phyloP scores from a whole-genome alignment of 2,329 filamentous ascomycete genomes.

The Xylariaceae sp. region DNA sequence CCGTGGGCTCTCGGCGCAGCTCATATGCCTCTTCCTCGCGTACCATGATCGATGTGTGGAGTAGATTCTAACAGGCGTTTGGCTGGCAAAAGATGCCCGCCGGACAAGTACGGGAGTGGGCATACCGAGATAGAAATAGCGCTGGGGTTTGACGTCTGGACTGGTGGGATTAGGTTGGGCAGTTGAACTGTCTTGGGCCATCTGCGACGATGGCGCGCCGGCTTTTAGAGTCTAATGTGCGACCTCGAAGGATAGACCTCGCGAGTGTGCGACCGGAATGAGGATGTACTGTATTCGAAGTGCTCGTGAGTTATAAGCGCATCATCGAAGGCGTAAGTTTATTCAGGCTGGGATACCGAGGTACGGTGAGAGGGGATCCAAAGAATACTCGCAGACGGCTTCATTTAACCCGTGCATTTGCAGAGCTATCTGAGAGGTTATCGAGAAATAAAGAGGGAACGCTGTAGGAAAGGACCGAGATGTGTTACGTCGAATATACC shows the following conservation, averaged over 20 bases:
- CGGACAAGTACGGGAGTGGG: conserved; percentile 4
- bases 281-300: not conserved
- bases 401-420: no score
- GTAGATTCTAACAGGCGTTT: not conserved
- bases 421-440: no score
- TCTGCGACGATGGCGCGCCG: conserved; percentile 5
- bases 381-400: no score
- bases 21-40: conserved; percentile 6
- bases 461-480: no score
- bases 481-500: no score
- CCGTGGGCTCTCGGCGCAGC: conserved; percentile 8
- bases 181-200: conserved; percentile 12
- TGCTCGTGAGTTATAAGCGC: no score
- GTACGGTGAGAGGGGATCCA: not conserved
- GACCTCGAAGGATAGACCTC: not conserved
- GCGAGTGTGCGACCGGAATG: not conserved
- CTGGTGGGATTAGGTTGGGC: conserved; percentile 15
- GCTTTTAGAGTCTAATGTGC: conserved; percentile 6
- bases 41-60: conserved; percentile 13
- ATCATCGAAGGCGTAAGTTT: not conserved
- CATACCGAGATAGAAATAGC: conserved; percentile 23
- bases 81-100: not conserved
- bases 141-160: conserved; percentile 9
- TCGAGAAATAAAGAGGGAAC: no score
- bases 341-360: not conserved